A percentile compares a stretch with the other conserved stretches of the same genome.
These are phyloP conservation scores for Colletotrichum gigasporum DNA, from an alignment of 2,329 filamentous ascomycete genomes.

Conservation along the genomic window DNA sequence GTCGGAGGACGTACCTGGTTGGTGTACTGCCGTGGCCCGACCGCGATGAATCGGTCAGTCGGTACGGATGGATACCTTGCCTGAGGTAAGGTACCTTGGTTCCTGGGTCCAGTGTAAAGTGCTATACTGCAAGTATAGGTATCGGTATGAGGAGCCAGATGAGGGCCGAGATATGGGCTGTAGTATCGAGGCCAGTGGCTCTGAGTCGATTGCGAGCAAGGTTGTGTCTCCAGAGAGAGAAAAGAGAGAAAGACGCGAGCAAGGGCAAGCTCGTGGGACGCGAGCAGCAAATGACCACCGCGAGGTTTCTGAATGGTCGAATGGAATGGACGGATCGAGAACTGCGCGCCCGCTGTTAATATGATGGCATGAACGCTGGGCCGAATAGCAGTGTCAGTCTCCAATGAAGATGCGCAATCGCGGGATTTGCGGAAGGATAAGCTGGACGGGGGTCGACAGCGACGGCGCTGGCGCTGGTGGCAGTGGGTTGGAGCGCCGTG, in stretches of 20 bases:
- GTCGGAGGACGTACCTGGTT: conserved; percentile 17
- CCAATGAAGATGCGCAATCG: conserved; percentile 2
- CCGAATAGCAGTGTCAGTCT: neutral
- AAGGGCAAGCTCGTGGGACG: neutral
- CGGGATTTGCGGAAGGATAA: conserved; percentile 6
- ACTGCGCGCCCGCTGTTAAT: neutral
- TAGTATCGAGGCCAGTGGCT: no score
- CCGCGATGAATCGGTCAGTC: conserved; percentile 19
- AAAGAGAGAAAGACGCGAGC: neutral
- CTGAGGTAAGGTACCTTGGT: neutral
- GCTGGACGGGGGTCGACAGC: neutral
- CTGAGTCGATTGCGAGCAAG: neutral
- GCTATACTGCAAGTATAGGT: no score
- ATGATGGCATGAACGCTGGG: neutral
- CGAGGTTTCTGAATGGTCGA: neutral
- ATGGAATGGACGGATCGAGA: neutral
- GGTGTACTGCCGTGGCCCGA: conserved; percentile 13
- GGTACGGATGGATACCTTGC: conserved; percentile 7
- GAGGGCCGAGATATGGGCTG: neutral
- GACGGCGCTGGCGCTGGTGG: conserved; percentile 1
- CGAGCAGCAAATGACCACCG: neutral
- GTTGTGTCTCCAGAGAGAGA: neutral
- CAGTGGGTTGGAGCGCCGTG: conserved; percentile 12
- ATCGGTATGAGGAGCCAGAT: neutral
- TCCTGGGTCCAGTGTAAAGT: neutral